These are phyloP conservation scores for Hypoxylon sp. DNA, from an alignment of 2,329 filamentous ascomycete genomes.

Conservation along the genomic window DNA sequence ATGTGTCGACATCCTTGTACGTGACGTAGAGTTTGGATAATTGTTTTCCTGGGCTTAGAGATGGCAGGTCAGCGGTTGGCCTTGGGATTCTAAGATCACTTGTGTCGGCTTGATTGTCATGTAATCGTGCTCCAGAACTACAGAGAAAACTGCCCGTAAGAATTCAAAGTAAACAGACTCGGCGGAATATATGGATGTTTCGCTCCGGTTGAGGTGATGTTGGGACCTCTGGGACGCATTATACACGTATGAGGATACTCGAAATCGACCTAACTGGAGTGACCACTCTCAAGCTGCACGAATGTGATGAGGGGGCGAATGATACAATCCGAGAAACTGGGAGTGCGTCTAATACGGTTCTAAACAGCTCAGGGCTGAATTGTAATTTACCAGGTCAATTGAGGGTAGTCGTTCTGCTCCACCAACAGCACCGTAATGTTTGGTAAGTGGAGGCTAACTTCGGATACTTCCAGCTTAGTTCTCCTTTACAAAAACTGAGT, in stretches of 20 bases:
- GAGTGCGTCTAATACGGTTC: not conserved
- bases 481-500: conserved; percentile 10
- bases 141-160: not conserved
- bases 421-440: conserved; percentile 2
- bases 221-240: not conserved
- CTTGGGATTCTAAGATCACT: not conserved
- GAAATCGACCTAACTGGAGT: not conserved
- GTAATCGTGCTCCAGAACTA: not conserved
- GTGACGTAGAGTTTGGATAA: not conserved
- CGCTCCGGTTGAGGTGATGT: not conserved
- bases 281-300: not conserved
- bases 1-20: not conserved
- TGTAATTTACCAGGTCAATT: conserved; percentile 11
- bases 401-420: conserved; percentile 1
- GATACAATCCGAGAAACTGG: not conserved
- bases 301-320: not conserved
- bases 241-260: not conserved
- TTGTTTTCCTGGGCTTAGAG: not conserved
- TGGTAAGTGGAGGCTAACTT: conserved; percentile 9
- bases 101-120: not conserved
- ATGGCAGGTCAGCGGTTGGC: not conserved
- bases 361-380: not conserved
- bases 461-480: conserved; percentile 7
- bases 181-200: conserved; percentile 3
- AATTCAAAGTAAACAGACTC: not conserved